These are phyloP conservation scores for Parastagonospora nodorum DNA, from an alignment of 2,329 filamentous ascomycete genomes.

Conservation along the genomic window DNA sequence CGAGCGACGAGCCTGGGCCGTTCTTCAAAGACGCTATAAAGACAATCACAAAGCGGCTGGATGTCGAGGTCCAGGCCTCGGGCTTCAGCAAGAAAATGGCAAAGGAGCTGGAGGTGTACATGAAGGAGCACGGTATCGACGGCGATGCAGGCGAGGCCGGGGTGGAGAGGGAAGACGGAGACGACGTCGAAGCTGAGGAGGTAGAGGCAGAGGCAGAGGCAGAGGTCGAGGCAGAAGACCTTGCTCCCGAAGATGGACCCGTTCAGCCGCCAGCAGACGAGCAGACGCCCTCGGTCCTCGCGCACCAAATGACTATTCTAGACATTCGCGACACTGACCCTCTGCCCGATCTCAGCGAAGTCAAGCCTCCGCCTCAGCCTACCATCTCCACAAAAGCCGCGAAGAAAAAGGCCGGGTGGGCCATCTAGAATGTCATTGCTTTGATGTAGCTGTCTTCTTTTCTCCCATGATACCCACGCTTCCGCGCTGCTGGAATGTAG, in stretches of 20 bases:
- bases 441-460: not conserved
- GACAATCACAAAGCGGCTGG: conserved; percentile 71
- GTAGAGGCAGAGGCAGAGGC: conserved; percentile 12
- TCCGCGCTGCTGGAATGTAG: not conserved
- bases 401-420: conserved; percentile 45
- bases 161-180: conserved; percentile 24
- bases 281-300: conserved; percentile 18
- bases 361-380: conserved; percentile 30
- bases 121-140: conserved; percentile 71
- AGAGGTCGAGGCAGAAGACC: conserved; percentile 5
- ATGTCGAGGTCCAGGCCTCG: conserved; percentile 87
- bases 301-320: conserved; percentile 43
- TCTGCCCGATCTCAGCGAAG: conserved; percentile 36
- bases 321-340: conserved; percentile 44
- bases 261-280: conserved; percentile 1
- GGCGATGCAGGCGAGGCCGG: conserved; percentile 52
- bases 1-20: conserved; percentile 78
- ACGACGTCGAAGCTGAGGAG: conserved; percentile 23
- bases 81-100: conserved; percentile 97
- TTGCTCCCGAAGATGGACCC: conserved; percentile 4
- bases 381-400: conserved; percentile 42
- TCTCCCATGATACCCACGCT: conserved; percentile 20
- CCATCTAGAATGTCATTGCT: conserved; percentile 20
- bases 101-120: conserved; percentile 89
- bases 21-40: conserved; percentile 86